Evolutionary conservation across 768 basidiomycete genomes (phyloP), one percentile per base, ranked within the genome.

Genomic region (Suillus weaverae): DNA sequence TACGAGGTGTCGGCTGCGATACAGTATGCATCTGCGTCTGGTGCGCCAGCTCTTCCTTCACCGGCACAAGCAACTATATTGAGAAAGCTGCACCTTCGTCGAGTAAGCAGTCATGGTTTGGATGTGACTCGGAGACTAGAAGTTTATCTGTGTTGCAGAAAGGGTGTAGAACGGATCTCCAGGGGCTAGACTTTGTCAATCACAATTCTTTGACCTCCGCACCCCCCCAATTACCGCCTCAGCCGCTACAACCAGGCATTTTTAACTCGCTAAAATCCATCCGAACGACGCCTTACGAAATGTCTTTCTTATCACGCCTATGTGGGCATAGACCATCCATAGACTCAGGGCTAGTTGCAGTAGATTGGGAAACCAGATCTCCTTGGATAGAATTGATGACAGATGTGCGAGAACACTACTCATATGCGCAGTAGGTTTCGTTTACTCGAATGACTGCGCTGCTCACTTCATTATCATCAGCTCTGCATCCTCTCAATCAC

Each of bases 351-450:
- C 70, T 84, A 35, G 80, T 92, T 46, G 81, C 86, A 11, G 78
- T 87, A 32, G 91, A 93, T 73, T 93, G 90, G 91, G 87, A 90
- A 72, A 86, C 84, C 4, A 78, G 77, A 46, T 76, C 90, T 4
- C 86, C 89, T 0, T 94, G 92, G 92, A 88, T 88, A 82, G 76
- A 81, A 43, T 82, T 94, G 51, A 90, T 93, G 89, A 72, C 75
- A 38, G 91, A 94, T 67, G 81, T 94, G 48, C 80, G 83, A 59
- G 85, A 84, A 3, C 92, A 94, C 76, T 84, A 87, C 69, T 69
- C 72, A 2, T 75, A 90, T 30, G 77, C 84, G 39, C 86, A 89
- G 92, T 92, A 68, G 64, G 87, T 74, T 22, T 61, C 54, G 60
- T 36, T 33, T 48, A 48, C 51, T 32, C 51, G 35, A 22, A 57